Percentiles rank a stretch among this genome's conserved stretches.
These are phyloP conservation scores for Cucumis melo DNA, from an alignment of 306 rosid species.

Conservation along the genomic window DNA sequence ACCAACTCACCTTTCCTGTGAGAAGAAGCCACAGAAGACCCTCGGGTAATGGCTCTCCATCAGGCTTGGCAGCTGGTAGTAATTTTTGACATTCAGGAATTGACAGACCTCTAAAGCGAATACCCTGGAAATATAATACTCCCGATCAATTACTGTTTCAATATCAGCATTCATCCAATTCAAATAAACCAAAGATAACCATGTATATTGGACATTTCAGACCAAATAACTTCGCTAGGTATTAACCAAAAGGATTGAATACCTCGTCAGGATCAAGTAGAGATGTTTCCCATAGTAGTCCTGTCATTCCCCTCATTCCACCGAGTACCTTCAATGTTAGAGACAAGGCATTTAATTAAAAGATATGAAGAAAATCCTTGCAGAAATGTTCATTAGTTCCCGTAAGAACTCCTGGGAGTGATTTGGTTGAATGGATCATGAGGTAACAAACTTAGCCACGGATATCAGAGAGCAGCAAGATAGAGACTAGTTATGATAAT, in stretches of 20 bases:
- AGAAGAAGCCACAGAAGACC: constrained; percentile 85
- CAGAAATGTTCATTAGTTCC: not conserved
- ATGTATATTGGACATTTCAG: not conserved
- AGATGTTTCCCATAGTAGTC: constrained; percentile 88
- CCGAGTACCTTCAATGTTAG: constrained; percentile 62
- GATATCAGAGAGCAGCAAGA: constrained; percentile 1
- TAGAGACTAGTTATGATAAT: not conserved
- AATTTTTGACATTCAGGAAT: constrained; percentile 87
- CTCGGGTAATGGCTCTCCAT: constrained; percentile 97
- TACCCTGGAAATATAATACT: constrained; percentile 50
- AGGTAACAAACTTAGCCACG: not conserved
- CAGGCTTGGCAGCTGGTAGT: constrained; percentile 75
- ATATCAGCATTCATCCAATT: not conserved
- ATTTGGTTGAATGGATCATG: not conserved
- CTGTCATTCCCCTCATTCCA: constrained; percentile 99
- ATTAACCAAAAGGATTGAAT: constrained; percentile 13
- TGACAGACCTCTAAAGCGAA: constrained; percentile 80
- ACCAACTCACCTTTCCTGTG: constrained; percentile 66
- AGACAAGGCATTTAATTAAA: not conserved
- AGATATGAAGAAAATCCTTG: not conserved
- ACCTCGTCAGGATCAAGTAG: constrained; percentile 98
- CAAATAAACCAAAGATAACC: not conserved
- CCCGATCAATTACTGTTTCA: not conserved
- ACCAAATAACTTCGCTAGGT: not conserved
- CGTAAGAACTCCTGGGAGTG: not conserved